Evolutionary conservation across 805 yeast species (phyloP).

Genomic region (Pichia phayaonensis): DNA sequence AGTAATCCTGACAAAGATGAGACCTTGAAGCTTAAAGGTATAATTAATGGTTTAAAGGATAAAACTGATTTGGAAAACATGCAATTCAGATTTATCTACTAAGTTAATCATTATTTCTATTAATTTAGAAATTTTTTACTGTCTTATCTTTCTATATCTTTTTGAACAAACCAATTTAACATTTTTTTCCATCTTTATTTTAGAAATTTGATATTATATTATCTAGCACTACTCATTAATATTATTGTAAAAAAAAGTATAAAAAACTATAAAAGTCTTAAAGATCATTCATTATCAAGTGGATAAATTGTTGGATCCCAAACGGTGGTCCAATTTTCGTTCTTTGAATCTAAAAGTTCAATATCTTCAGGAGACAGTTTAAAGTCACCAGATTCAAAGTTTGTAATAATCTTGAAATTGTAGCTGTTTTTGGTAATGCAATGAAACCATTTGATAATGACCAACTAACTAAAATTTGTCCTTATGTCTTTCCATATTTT

Average conservation of each 20-base stretch:
- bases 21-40: constrained; percentile 23
- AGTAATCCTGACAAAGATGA: constrained; percentile 23
- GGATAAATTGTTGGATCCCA: constrained; percentile 22
- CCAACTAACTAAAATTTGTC: constrained; percentile 62
- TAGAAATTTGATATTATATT: no score
- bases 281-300: no score
- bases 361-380: constrained; percentile 32
- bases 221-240: no score
- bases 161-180: no score
- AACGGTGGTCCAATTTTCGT: constrained; percentile 19
- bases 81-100: constrained; percentile 16
- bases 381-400: constrained; percentile 33
- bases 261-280: no score
- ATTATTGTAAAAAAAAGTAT: no score
- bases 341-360: constrained; percentile 29
- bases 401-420: constrained; percentile 29
- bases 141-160: no score
- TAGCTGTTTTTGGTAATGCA: constrained; percentile 26
- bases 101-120: background rate
- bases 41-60: constrained; percentile 27
- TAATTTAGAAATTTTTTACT: no score
- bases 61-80: constrained; percentile 24
- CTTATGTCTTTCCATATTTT: constrained; percentile 39
- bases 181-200: no score
- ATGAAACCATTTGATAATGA: constrained; percentile 54